Base-by-base conservation (phyloP, 805 yeast genomes). In the Metschnikowia cubensis region DNA sequence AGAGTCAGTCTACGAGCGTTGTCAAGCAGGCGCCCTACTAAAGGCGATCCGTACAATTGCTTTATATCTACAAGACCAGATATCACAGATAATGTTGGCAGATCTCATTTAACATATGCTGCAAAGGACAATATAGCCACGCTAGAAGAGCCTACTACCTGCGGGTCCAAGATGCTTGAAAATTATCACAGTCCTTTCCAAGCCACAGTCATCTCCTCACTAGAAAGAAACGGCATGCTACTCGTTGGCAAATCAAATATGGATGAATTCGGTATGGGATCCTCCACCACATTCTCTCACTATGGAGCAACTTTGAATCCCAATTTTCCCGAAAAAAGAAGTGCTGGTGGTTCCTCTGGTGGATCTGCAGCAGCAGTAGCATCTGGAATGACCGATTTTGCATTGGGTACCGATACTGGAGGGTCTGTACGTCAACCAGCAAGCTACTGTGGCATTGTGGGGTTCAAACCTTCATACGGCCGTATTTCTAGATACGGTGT, bases 231-330 rank as follows among this genome's bases (percentile, higher is more conserved):
- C 1, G 89, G 90, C 0, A 76, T 79, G 14, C 54, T 61, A 0
- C 61, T 83, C 5, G 71, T 84, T 1, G 99, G 97, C 0, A 94
- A 92, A 65, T 79, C 95, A 2, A 94, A 92, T 59, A 73, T 94
- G 80, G 99, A 94, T 69, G 97, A 94, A 69, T 94, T 94, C 71
- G 99, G 96, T 2, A 94, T 94, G 99, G 99, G 99, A 10, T 83
- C 88, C 11, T 76, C 83, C 1, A 84, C 82, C 13, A 70, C 81
- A 2, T 74, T 80, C 57, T 77, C 86, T 0, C 56, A 59, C 45
- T 80, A 68, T 60, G 91, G 90, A 0, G 74, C 85, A 1, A 76
- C 85, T 0, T 50, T 70, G 3, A 87, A 87, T 58, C 84, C 85
- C 11, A 48, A 51, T 21, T 52, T 43, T 44, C 14, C 31, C n/a